These are phyloP conservation scores for Isoetes engelmannii DNA, from an alignment of 83 land plant genomes.

Conservation along the genomic window DNA sequence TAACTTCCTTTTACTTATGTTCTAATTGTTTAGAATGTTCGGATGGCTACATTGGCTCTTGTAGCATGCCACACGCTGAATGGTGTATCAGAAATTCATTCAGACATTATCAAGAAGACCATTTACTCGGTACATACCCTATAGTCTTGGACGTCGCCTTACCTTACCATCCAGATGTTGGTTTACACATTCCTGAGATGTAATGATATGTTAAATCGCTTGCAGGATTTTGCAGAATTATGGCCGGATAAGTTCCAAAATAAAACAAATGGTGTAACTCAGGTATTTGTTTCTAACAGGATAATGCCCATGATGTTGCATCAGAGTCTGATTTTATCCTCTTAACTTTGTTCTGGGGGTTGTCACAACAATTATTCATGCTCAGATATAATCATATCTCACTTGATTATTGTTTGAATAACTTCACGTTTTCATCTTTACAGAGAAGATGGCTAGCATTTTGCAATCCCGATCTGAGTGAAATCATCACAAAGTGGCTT, in stretches of 20 bases:
- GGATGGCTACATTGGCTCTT: conserved; percentile 57
- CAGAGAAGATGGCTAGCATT: conserved; percentile 77
- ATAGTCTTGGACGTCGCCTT: neutral
- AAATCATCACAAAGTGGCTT: conserved; percentile 65
- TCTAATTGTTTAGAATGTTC: conserved; percentile 36
- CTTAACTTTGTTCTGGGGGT: no score
- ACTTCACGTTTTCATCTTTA: neutral
- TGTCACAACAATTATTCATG: no score
- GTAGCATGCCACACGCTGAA: conserved; percentile 53
- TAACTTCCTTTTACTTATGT: no score
- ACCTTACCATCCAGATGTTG: conserved; percentile 5
- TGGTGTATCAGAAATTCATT: conserved; percentile 57
- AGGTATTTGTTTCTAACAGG: conserved; percentile 29
- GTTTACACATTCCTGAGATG: neutral
- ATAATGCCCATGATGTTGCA: no score
- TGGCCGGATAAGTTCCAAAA: conserved; percentile 68
- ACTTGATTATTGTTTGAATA: no score
- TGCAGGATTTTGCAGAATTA: conserved; percentile 61
- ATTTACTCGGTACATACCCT: conserved; percentile 42
- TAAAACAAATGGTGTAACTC: conserved; percentile 70
- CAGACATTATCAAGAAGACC: conserved; percentile 34
- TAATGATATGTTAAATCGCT: neutral
- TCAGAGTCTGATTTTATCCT: no score
- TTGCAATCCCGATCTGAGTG: conserved; percentile 56
- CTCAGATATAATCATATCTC: no score